phyloP scores from a whole-genome alignment of 2,329 filamentous ascomycete species.

The Diaporthe sp. region DNA sequence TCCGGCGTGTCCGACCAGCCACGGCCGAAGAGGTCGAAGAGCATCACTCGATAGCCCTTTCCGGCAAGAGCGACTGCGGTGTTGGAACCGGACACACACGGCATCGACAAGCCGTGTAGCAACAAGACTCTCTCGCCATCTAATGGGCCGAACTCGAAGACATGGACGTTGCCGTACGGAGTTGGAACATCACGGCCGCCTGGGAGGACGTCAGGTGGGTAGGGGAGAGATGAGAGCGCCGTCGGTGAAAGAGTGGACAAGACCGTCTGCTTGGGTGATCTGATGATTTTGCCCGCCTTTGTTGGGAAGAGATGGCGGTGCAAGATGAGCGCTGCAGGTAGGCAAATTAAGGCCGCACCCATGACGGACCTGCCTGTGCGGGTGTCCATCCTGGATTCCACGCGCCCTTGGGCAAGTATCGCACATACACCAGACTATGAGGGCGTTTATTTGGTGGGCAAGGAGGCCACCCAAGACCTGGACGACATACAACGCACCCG shows the following conservation, averaged over 20 bases:
- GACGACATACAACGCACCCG: not conserved
- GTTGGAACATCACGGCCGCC: conserved; percentile 80
- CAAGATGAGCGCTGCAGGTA: conserved; percentile 33
- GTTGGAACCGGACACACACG: conserved; percentile 78
- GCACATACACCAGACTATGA: not conserved
- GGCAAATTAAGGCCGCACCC: conserved; percentile 11
- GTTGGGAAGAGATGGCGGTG: not conserved
- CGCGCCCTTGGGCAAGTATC: not conserved
- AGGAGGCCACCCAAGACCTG: not conserved
- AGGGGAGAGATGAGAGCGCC: conserved; percentile 50
- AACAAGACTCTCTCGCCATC: conserved; percentile 81
- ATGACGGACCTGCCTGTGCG: conserved; percentile 4
- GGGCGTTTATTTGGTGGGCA: not conserved
- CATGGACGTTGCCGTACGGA: conserved; percentile 81
- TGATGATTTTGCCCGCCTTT: conserved; percentile 45
- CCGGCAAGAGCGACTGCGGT: conserved; percentile 76
- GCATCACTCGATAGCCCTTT: conserved; percentile 81
- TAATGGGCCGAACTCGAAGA: conserved; percentile 86
- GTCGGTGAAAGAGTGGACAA: conserved; percentile 3
- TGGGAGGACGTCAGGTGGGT: conserved; percentile 78
- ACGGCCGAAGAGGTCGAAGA: conserved; percentile 81
- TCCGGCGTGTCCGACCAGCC: conserved; percentile 76
- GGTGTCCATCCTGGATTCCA: conserved; percentile 13
- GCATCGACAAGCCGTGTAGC: conserved; percentile 87
- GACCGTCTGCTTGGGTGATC: conserved; percentile 20